A percentile compares a stretch with the other conserved stretches of the same genome.
phyloP scores from a whole-genome alignment of 495 filamentous ascomycete genomes.

The Lasiosphaeria miniovina region DNA sequence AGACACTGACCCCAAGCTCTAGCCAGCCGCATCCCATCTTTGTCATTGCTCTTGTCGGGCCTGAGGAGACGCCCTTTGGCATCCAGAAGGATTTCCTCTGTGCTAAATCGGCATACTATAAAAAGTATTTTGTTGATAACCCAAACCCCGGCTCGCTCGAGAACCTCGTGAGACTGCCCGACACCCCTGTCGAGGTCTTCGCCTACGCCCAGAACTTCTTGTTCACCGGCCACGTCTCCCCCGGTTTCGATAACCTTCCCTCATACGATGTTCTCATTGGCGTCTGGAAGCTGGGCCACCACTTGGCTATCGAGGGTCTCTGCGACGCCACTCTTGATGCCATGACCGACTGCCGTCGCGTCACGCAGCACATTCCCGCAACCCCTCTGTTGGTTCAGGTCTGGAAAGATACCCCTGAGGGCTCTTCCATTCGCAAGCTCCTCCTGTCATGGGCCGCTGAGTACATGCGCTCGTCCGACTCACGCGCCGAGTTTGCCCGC shows the following conservation, averaged over 20 bases:
- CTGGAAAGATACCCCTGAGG: conserved; percentile 54
- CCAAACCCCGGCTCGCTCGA: conserved; percentile 35
- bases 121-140: conserved; percentile 38
- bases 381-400: conserved; percentile 51
- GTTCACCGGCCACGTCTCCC: conserved; percentile 46
- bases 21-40: conserved; percentile 54
- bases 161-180: conserved; percentile 44
- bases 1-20: conserved; percentile 7
- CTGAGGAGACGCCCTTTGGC: conserved; percentile 47
- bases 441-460: conserved; percentile 56
- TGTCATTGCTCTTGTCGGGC: conserved; percentile 50
- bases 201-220: conserved; percentile 51
- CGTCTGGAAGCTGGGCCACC: conserved; percentile 50
- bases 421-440: conserved; percentile 51
- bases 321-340: conserved; percentile 49
- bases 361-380: conserved; percentile 48
- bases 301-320: conserved; percentile 50
- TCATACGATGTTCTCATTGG: conserved; percentile 49
- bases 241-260: conserved; percentile 35
- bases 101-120: conserved; percentile 47
- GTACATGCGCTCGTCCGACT: conserved; percentile 51
- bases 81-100: conserved; percentile 55
- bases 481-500: conserved; percentile 48
- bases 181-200: conserved; percentile 45
- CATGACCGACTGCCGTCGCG: conserved; percentile 48